Evolutionary conservation across 257 asterid species (phyloP).

Genomic region (Scutellaria galericulata): DNA sequence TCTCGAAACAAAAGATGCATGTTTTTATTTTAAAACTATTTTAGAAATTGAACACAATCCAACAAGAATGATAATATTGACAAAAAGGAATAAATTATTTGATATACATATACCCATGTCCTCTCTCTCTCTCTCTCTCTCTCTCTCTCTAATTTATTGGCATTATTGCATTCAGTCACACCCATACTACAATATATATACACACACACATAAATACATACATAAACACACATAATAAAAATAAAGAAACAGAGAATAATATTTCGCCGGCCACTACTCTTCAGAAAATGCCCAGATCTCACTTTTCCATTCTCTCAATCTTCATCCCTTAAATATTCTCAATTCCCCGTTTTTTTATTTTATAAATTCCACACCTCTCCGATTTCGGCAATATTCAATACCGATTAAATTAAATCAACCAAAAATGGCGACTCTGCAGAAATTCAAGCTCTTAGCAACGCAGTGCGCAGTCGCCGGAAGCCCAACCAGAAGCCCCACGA

Average conservation of each 20-base stretch:
- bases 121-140: conserved; percentile 19
- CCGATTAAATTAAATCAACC: not conserved
- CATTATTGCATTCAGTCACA: not conserved
- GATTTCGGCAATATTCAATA: not conserved
- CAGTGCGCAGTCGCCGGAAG: conserved; percentile 85
- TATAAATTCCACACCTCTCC: not conserved
- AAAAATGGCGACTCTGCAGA: conserved; percentile 73
- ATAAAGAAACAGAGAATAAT: conserved; percentile 5
- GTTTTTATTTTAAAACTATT: not conserved
- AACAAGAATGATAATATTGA: conserved; percentile 3
- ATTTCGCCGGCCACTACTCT: conserved; percentile 37
- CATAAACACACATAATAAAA: not conserved
- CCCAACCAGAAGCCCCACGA: conserved; percentile 78
- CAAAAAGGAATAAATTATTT: not conserved
- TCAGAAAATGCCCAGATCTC: conserved; percentile 50
- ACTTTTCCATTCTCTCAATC: conserved; percentile 31
- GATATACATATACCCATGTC: not conserved
- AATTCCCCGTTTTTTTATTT: not conserved
- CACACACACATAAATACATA: not conserved
- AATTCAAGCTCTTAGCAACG: conserved; percentile 79
- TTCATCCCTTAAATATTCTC: conserved; percentile 15
- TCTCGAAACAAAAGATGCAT: not conserved
- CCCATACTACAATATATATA: not conserved
- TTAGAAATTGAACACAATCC: not conserved
- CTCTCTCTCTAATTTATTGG: not conserved